Base-by-base conservation (phyloP, 1,139 yeast species). In the Candida tropicalis region DNA sequence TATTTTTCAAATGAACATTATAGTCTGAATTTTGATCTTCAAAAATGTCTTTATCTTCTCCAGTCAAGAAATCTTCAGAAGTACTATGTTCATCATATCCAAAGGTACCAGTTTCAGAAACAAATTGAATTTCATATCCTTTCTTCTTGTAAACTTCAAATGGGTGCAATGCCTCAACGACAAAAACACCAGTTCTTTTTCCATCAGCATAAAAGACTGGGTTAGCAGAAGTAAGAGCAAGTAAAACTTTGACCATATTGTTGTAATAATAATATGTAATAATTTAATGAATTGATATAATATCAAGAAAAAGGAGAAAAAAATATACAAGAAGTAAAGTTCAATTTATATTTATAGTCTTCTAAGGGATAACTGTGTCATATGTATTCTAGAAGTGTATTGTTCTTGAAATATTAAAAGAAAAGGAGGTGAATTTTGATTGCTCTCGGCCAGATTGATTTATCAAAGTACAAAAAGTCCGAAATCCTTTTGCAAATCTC, bases 141-240 rank as follows among this genome's bases (percentile, higher is more conserved):
- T 71, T 64, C 42, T 68, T 59, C 32, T 52, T 59, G 59, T 78
- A 78, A 4, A 58, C 73, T 44, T 73, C 58, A 56, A 62, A 80
- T 36, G 87, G 86, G 56, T 82, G 85, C 38, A 72, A 58, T 10
- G 79, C 85, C 59, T 82, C 87, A 10, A 71, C 59, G 52, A 70
- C 70, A 62, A 70, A 82, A 16, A 79, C 63, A 34, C 87, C 87
- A 11, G 86, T 78, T 48, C 73, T 75, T 41, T 64, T 51, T 15
- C 84, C 85, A 51, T 80, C 82, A 2, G 60, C 64, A 58, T 80
- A 79, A 66, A 81, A 79, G n/a, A 55, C 60, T 16, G 62, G 81
- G 57, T 71, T 47, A 62, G 73, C 70, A 12, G 78, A 68, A 23
- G 85, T 71, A 40, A 81, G 58, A 17, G 82, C 84, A 44, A 82